Evolutionary conservation across 768 basidiomycete species (phyloP).

Genomic region (Boletus rubroflammeus): DNA sequence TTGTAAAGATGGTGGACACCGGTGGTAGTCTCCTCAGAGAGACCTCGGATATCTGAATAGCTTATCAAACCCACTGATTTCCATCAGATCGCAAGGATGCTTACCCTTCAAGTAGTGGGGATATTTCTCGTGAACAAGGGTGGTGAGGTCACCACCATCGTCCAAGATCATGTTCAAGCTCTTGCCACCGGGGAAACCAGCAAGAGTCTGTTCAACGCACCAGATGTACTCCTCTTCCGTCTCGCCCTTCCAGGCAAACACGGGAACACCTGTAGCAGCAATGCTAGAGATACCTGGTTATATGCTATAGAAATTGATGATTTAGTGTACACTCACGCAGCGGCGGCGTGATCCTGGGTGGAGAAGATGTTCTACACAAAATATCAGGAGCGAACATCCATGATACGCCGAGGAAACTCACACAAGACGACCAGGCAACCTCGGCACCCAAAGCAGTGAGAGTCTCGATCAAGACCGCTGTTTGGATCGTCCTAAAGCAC

Average conservation of each 20-base stretch:
- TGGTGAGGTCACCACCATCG: conserved; percentile 96
- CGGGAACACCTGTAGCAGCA: conserved; percentile 96
- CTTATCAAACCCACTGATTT: neutral
- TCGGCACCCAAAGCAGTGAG: conserved; percentile 92
- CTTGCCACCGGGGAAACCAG: conserved; percentile 81
- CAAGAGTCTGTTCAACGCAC: conserved; percentile 96
- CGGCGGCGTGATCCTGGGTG: conserved; percentile 98
- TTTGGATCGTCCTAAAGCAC: conserved; percentile 86
- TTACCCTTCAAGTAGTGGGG: conserved; percentile 80
- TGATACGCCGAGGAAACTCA: conserved; percentile 37
- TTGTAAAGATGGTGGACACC: conserved; percentile 99
- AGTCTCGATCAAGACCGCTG: conserved; percentile 98
- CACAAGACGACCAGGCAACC: conserved; percentile 98
- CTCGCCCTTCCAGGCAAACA: conserved; percentile 99
- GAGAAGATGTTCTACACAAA: conserved; percentile 90
- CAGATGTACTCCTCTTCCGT: conserved; percentile 97
- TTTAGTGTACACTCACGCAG: conserved; percentile 60
- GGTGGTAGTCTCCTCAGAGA: conserved; percentile 99
- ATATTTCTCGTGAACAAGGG: conserved; percentile 93
- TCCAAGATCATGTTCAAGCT: conserved; percentile 98
- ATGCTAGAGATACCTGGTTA: conserved; percentile 49
- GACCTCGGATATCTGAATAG: conserved; percentile 72
- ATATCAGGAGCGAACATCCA: neutral
- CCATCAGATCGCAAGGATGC: conserved; percentile 7
- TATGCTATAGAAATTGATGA: neutral